These are phyloP conservation scores for Tolypocladium paradoxum DNA, from an alignment of 2,329 filamentous ascomycete genomes.

Conservation along the genomic window DNA sequence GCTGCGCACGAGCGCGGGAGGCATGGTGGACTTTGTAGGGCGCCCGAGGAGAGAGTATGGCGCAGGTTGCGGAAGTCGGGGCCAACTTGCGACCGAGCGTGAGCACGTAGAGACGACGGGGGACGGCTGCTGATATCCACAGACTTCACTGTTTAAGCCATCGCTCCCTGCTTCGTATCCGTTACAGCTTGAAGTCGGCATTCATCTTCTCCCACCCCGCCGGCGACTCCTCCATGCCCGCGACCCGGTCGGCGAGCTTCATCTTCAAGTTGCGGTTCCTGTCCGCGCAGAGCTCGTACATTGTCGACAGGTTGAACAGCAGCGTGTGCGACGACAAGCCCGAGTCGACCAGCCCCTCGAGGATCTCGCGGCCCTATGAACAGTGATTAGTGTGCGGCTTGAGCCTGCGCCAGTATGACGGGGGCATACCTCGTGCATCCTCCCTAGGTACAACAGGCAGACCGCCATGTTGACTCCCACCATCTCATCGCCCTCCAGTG, in stretches of 20 bases:
- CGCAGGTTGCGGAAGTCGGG: neutral
- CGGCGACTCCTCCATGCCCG: conserved; percentile 42
- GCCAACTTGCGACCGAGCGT: neutral
- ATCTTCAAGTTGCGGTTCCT: conserved; percentile 59
- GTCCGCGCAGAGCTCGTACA: conserved; percentile 88
- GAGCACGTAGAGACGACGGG: neutral
- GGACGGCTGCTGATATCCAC: no score
- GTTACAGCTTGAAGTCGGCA: conserved; percentile 64
- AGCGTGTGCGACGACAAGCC: conserved; percentile 65
- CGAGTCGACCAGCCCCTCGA: conserved; percentile 55
- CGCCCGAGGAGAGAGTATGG: neutral
- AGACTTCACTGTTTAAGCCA: neutral
- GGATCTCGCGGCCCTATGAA: conserved; percentile 48
- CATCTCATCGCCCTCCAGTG: conserved; percentile 48
- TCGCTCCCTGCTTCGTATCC: neutral
- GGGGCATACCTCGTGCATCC: conserved; percentile 53
- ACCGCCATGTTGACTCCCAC: conserved; percentile 75
- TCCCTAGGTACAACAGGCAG: conserved; percentile 70
- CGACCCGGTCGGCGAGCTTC: conserved; percentile 58
- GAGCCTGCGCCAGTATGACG: neutral
- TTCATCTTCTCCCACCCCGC: conserved; percentile 61
- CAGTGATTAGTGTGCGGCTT: conserved; percentile 5
- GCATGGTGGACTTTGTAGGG: conserved; percentile 1
- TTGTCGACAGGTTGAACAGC: conserved; percentile 80
- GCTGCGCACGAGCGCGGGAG: neutral